Evolutionary conservation across 148 eudicot species (phyloP).

Genomic region (Rhododendron simsii): DNA sequence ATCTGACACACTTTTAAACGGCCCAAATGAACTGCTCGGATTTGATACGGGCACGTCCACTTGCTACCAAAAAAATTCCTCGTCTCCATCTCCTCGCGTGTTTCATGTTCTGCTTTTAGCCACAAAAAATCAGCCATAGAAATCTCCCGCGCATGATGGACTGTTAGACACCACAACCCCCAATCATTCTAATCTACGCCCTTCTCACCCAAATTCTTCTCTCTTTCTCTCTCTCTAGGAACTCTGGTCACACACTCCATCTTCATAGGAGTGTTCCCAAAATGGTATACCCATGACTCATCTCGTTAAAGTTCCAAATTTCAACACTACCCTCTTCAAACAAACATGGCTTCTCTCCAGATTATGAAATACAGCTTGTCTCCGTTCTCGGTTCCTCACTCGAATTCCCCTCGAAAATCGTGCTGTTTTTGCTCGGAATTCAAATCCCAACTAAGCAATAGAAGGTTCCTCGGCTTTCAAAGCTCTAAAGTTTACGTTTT

Average conservation of each 20-base stretch:
- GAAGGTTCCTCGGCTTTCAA: constrained; percentile 22
- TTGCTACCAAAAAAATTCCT: no score
- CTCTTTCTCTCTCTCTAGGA: constrained; percentile 15
- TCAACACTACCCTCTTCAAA: neutral
- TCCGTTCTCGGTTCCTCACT: constrained; percentile 25
- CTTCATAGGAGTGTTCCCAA: neutral
- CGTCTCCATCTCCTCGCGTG: neutral
- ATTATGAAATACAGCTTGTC: constrained; percentile 36
- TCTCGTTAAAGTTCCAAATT: neutral
- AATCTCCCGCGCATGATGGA: constrained; percentile 24
- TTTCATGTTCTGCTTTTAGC: neutral
- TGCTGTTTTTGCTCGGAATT: constrained; percentile 26
- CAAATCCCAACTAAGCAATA: constrained; percentile 15
- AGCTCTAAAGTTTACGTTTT: constrained; percentile 11
- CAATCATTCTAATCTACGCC: constrained; percentile 23
- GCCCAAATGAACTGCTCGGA: no score
- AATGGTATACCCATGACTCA: neutral
- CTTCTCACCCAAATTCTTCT: neutral
- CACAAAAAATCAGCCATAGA: constrained; percentile 6
- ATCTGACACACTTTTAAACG: no score
- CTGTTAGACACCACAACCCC: constrained; percentile 3
- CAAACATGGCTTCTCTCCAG: constrained; percentile 51
- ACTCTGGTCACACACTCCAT: neutral
- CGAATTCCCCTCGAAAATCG: constrained; percentile 15
- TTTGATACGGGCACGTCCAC: no score